Evolutionary conservation across 805 yeast genomes (phyloP), one percentile per base, ranked within the genome.

Genomic region (Starmerella geochares): DNA sequence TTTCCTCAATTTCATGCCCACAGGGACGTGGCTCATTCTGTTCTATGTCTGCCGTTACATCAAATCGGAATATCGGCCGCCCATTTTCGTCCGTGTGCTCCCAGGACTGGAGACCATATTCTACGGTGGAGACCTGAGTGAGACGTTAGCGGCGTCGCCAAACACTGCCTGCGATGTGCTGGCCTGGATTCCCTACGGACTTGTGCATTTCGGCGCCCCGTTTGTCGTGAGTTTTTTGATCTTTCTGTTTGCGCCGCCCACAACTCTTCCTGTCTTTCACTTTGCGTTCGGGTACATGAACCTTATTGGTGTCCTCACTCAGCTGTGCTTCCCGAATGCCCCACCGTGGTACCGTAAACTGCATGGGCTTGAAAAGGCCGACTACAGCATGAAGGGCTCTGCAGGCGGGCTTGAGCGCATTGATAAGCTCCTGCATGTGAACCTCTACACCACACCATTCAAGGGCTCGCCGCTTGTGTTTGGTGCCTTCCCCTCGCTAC

Each of bases 221-320:
- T 86, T 88, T 62, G 77, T 90, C 4, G 84, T 85, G 36, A 90
- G 96, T 0, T 77, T 72, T 1, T 62, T 87, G 46, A 67, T 86
- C 44, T 90, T 86, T 60, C 55, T 92, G 25, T 92, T 86, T 73
- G 96, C 86, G 0, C 96, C 97, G 9, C 98, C 98, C 41, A 81
- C 83, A 10, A 71, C 86, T 3, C 68, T 90, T 37, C 78, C 94
- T 52, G 77, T 85, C 7, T 90, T 81, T 67, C 95, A 86, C 2
- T 85, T 87, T 69, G 86, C 96, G 3, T 88, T 92, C 69, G 98
- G 98, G 11, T 86, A 83, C 70, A 83, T 87, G 90, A 92, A 90
- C 67, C 66, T 88, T 56, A 65, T 79, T 46, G 97, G 96, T 39
- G 96, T 90, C 28, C 61, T 83, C 31, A 76, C 78, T 49, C 97